Evolutionary conservation across 2,329 filamentous ascomycete species (phyloP), one percentile per base, ranked within the genome.

Genomic region (Aspergillus phoenicis): DNA sequence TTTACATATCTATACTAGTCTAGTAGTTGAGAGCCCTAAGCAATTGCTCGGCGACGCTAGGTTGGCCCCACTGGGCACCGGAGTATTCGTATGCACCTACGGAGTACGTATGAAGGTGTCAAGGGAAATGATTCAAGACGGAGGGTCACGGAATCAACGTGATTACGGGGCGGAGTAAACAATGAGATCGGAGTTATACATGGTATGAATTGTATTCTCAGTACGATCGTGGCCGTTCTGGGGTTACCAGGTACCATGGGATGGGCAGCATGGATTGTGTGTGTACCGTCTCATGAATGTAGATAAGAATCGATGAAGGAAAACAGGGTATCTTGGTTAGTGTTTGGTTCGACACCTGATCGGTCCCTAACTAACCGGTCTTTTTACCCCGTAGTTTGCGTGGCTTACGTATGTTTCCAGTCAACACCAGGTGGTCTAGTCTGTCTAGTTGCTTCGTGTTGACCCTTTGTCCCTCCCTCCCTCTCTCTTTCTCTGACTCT

Each of bases 21-120:
- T 51, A 33, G 13, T 48, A 48, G 26, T 30, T 28, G 47, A 26
- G 47, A 51, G 26, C 47, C 47, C 47, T 51, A 51, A 51, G n/a
- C 45, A 36, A 49, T 49, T 7, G 45, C 45, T 15, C 20, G 45
- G 45, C 45, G 45, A 24, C 45, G 24, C 45, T 49, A 49, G 22
- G 7, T 17, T 36, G 41, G 58, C 57, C 62, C 62, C 62, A 64
- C 62, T 8, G 30, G 22, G 48, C 20, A 45, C 58, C 52, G 59
- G 62, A 59, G 64, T 52, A 67, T 68, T 67, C 66, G 66, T 68
- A 67, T 62, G 64, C 59, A 62, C 28, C 63, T 66, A 68, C 17
- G 20, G 20, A 20, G 20, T 20, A 20, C 66, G 66, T 67, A 36
- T 36, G 4, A 5, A 68, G 41, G 41, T 45, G 41, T 20, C 41